Base-by-base conservation (phyloP, 208 protist species). In the Crithidia fasciculata region DNA sequence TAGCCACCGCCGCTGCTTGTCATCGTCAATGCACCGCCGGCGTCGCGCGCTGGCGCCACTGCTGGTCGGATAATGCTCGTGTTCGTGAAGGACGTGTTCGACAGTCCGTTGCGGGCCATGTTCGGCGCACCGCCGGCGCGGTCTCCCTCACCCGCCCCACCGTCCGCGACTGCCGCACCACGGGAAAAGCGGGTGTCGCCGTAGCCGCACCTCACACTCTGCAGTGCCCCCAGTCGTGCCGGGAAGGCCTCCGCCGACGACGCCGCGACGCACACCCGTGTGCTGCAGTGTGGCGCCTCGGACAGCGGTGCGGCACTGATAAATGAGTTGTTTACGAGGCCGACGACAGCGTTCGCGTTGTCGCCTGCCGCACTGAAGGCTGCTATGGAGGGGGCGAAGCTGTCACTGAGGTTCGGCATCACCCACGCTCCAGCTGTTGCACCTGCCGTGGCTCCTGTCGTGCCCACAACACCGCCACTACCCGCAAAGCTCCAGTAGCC, bases 361-460 rank as follows among this genome's bases (percentile, higher is more conserved):
- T 64, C 59, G 18, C 59, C 19, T 4, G 43, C 15, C 41, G 43
- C 18, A 2, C 13, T 37, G 8, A 4, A 49, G n/a, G 18, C 12
- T 52, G 59, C 59, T 7, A 64, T 64, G 37, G 59, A 52, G 10
- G 59, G 59, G 6, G 59, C 15, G 59, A 64, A 64, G 59, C 59
- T 64, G 59, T 64, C 59, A n/a, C 59, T 28, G 4, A 64, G n/a
- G 41, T 52, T 64, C 18, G 59, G 59, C n/a, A n/a, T 41, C 41
- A 37, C 59, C 59, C 57, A 43, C 13, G 57, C 16, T 10, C 9
- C 45, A 8, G 41, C 59, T 47, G 59, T 0, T 3, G n/a, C 18
- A n/a, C 39, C n/a, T 4, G 15, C 39, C 5, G 4, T 40, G n/a
- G 3, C 41, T 4, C 13, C 12, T 37, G 41, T 15, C 5, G 19